These are phyloP conservation scores for Thyridium curvatum DNA, from an alignment of 2,329 filamentous ascomycete genomes.

Conservation along the genomic window DNA sequence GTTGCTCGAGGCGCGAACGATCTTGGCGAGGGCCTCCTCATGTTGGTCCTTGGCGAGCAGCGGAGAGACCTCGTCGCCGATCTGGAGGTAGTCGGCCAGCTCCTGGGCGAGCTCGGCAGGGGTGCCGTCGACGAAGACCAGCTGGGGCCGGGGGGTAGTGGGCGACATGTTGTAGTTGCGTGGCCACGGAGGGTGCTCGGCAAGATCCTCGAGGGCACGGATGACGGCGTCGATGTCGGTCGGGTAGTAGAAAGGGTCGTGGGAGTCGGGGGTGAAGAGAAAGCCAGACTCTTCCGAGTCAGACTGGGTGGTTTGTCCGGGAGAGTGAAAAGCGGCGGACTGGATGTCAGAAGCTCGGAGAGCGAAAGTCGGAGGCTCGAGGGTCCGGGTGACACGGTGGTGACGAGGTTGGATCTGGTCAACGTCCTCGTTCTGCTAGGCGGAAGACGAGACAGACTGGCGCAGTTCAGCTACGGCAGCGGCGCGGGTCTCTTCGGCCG, in stretches of 20 bases:
- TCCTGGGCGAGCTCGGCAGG: slow-evolving; percentile 92
- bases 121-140: slow-evolving; percentile 79
- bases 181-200: slow-evolving; percentile 1
- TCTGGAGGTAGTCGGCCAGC: slow-evolving; percentile 89
- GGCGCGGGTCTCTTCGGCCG: too few relatives aligned
- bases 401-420: too few relatives aligned
- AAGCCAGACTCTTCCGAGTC: too few relatives aligned
- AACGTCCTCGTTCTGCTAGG: too few relatives aligned
- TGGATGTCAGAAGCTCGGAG: too few relatives aligned
- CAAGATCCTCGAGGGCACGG: neutral
- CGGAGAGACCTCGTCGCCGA: slow-evolving; percentile 70
- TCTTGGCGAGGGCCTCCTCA: slow-evolving; percentile 83
- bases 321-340: too few relatives aligned
- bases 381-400: too few relatives aligned
- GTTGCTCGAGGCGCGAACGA: slow-evolving; percentile 71
- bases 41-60: slow-evolving; percentile 69
- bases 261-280: too few relatives aligned
- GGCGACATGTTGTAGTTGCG: slow-evolving; percentile 25
- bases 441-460: too few relatives aligned
- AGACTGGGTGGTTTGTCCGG: too few relatives aligned
- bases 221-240: neutral
- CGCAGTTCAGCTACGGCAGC: neutral
- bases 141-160: slow-evolving; percentile 38
- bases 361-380: too few relatives aligned
- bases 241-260: neutral